Conservation (phyloP, 2,329 filamentous ascomycete species). For the Colletotrichum incanum region DNA sequence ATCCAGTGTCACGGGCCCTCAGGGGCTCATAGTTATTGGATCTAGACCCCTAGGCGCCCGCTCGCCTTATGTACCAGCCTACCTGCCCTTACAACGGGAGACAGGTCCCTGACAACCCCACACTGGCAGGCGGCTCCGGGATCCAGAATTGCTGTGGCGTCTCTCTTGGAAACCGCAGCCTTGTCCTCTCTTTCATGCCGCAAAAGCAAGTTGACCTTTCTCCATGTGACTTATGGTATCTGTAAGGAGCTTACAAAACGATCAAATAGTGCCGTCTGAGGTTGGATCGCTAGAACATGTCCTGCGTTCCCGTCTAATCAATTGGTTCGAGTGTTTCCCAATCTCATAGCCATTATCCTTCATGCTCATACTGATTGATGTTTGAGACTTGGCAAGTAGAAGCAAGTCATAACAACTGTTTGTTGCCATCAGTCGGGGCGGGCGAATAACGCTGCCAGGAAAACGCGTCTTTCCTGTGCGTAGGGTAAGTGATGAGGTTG, state of each 20-base stretch:
- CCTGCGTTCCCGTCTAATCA: neutral
- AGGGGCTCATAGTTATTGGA: neutral
- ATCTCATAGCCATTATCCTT: neutral
- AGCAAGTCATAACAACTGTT: neutral
- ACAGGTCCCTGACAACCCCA: slow-evolving; percentile 2
- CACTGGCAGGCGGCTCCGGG: neutral
- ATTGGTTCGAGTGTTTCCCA: neutral
- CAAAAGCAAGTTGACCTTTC: too few species aligned
- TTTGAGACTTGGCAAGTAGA: neutral
- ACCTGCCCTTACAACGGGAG: neutral
- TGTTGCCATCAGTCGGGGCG: neutral
- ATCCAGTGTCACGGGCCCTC: slow-evolving; percentile 3
- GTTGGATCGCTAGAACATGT: neutral
- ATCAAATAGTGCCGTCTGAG: neutral
- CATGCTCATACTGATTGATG: neutral
- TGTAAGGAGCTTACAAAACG: neutral
- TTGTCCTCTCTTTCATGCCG: neutral
- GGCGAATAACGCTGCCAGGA: neutral
- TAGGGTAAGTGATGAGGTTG: neutral
- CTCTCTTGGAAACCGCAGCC: neutral
- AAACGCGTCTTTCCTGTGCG: neutral
- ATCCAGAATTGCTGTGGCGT: neutral
- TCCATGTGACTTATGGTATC: neutral
- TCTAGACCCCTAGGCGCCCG: neutral
- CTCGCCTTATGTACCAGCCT: neutral